Conservation (phyloP, 2,329 filamentous ascomycete species). For the Rhexocercosporidium sp. region DNA sequence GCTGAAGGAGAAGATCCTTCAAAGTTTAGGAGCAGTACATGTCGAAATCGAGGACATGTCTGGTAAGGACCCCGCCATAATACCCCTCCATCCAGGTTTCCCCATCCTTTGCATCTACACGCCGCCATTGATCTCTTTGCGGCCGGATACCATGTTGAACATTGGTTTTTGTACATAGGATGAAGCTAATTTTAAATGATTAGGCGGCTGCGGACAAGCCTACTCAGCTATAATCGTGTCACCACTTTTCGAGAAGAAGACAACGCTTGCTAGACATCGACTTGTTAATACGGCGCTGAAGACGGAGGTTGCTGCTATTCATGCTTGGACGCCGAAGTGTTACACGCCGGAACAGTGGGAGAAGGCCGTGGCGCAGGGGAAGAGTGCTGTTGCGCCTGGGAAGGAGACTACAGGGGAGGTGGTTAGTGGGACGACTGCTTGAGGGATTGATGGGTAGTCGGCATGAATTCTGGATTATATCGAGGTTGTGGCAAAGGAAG, state of each 20-base stretch:
- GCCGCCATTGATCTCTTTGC: background rate
- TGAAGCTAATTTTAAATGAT: slow-evolving; percentile 3
- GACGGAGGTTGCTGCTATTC: slow-evolving; percentile 73
- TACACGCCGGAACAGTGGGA: slow-evolving; percentile 78
- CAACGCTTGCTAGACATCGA: slow-evolving; percentile 68
- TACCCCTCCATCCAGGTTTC: slow-evolving; percentile 24
- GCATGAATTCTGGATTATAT: background rate
- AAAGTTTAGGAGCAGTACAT: slow-evolving; percentile 74
- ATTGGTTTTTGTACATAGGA: background rate
- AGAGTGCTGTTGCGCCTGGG: slow-evolving; percentile 36
- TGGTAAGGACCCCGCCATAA: slow-evolving; percentile 62
- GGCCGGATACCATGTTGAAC: background rate
- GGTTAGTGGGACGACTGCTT: slow-evolving; percentile 40
- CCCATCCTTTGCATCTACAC: background rate
- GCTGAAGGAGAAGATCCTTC: slow-evolving; percentile 70
- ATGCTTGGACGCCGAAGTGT: slow-evolving; percentile 79
- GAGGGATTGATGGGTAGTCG: slow-evolving; percentile 24
- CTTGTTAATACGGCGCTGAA: slow-evolving; percentile 72
- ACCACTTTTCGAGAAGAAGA: slow-evolving; percentile 62
- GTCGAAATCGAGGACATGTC: slow-evolving; percentile 93
- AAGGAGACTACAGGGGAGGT: slow-evolving; percentile 41
- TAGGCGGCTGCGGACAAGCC: slow-evolving; percentile 74
- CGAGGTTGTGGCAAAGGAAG: background rate
- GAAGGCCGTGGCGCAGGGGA: slow-evolving; percentile 55
- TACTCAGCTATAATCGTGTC: slow-evolving; percentile 73